phyloP scores from a whole-genome alignment of 163 green algal species.

The Chlorella variabilis region DNA sequence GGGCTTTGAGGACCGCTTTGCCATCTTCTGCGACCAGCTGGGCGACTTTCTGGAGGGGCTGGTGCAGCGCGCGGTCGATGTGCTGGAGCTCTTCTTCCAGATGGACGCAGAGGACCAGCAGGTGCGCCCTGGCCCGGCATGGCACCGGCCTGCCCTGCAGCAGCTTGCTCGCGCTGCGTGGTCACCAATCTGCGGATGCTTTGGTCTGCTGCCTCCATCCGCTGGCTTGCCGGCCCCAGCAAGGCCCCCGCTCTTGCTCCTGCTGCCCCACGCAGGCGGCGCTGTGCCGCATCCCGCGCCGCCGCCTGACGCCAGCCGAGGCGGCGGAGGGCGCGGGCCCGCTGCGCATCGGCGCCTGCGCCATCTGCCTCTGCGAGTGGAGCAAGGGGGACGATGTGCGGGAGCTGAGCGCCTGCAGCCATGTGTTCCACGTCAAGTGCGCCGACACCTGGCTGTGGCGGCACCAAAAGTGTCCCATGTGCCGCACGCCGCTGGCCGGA shows the following conservation, averaged over 20 bases:
- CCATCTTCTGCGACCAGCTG: slow-evolving; percentile 50
- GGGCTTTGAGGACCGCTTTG: slow-evolving; percentile 36
- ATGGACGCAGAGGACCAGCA: slow-evolving; percentile 18
- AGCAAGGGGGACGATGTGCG: slow-evolving; percentile 18
- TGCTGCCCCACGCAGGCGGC: not conserved
- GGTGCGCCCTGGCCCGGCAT: not conserved
- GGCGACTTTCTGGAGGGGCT: slow-evolving; percentile 46
- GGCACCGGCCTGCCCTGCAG: not conserved
- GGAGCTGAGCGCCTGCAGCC: slow-evolving; percentile 31
- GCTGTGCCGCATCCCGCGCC: slow-evolving; percentile 26
- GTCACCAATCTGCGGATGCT: no score
- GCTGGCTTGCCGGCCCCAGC: no score
- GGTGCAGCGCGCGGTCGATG: slow-evolving; percentile 33
- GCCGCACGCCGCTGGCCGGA: slow-evolving; percentile 25
- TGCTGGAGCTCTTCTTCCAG: slow-evolving; percentile 42
- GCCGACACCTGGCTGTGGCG: slow-evolving; percentile 43
- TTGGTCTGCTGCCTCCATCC: not conserved
- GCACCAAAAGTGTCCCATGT: slow-evolving; percentile 44
- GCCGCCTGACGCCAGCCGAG: not conserved
- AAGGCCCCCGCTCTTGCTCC: not conserved
- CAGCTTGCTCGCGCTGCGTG: not conserved
- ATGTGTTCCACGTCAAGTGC: slow-evolving; percentile 46
- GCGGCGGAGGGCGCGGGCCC: slow-evolving; percentile 4
- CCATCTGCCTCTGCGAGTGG: slow-evolving; percentile 39
- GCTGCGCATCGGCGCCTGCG: slow-evolving; percentile 10